These are phyloP conservation scores for Helicocarpus griseus DNA, from an alignment of 2,329 filamentous ascomycete species.

Conservation along the genomic window DNA sequence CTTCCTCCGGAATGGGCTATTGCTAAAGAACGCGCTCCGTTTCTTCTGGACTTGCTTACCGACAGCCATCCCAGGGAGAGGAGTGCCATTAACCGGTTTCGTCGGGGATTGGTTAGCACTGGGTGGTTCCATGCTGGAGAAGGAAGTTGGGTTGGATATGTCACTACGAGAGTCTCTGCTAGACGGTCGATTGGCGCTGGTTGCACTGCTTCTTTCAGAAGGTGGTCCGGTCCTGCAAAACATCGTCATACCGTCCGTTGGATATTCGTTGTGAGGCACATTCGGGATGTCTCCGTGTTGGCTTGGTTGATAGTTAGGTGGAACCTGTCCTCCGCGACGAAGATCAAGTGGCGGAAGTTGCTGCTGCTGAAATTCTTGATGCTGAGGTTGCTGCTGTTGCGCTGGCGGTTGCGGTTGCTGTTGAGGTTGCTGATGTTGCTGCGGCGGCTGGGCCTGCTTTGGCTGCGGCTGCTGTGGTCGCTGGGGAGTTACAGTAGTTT, in stretches of 20 bases:
- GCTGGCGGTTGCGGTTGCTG: conserved; percentile 5
- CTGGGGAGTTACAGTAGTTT: conserved; percentile 45
- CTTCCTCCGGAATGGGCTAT: conserved; percentile 85
- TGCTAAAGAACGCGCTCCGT: conserved; percentile 83
- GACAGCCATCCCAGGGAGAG: conserved; percentile 39
- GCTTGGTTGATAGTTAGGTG: conserved; percentile 43
- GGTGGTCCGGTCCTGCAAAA: conserved; percentile 70
- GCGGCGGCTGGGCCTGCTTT: conserved; percentile 1
- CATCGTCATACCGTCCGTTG: conserved; percentile 94
- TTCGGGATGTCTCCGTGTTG: conserved; percentile 54
- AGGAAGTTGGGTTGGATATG: conserved; percentile 77
- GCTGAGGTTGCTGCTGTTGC: neutral
- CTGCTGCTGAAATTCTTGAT: conserved; percentile 3
- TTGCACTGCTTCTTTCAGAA: conserved; percentile 60
- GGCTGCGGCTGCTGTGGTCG: conserved; percentile 22
- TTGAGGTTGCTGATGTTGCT: neutral
- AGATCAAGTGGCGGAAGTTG: conserved; percentile 11
- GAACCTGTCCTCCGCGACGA: conserved; percentile 30
- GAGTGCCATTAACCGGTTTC: conserved; percentile 44
- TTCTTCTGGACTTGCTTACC: conserved; percentile 61
- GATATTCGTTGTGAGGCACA: conserved; percentile 87
- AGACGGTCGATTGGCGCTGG: conserved; percentile 61
- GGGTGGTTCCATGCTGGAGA: conserved; percentile 72
- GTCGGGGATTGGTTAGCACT: conserved; percentile 65
- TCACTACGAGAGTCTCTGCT: conserved; percentile 87